A percentile compares a stretch with the other conserved stretches of the same genome.
phyloP scores from a whole-genome alignment of 345 rosid species.

The Salix arbutifolia region DNA sequence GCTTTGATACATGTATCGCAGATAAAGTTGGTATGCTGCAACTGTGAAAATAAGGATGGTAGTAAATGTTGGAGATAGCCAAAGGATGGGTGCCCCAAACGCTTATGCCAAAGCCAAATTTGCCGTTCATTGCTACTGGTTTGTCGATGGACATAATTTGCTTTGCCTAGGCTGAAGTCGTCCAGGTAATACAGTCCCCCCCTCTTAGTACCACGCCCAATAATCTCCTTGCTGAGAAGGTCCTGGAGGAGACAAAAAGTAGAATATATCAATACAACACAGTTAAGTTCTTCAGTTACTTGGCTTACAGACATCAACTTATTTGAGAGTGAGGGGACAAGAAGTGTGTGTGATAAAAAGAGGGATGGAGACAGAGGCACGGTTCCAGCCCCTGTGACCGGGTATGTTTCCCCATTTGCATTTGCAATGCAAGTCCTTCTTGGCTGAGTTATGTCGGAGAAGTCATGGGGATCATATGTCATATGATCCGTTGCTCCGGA shows the following conservation, averaged over 20 bases:
- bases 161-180: neutral
- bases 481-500: too few relatives aligned
- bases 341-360: too few relatives aligned
- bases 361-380: too few relatives aligned
- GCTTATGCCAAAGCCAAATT: neutral
- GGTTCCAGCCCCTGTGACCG: too few relatives aligned
- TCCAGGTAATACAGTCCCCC: neutral
- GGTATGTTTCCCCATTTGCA: too few relatives aligned
- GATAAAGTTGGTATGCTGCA: too few relatives aligned
- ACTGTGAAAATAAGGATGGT: too few relatives aligned
- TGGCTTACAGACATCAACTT: neutral
- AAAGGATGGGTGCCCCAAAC: neutral
- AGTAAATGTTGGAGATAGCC: too few relatives aligned
- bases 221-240: neutral
- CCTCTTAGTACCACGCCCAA: neutral
- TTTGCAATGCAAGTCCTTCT: too few relatives aligned
- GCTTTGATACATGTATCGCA: neutral
- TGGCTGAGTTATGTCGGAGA: too few relatives aligned
- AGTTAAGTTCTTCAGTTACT: neutral
- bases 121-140: neutral
- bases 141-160: neutral
- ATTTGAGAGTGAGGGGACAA: too few relatives aligned
- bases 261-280: neutral
- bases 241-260: neutral
- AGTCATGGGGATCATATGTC: too few relatives aligned